Base-by-base conservation (phyloP, 2,329 filamentous ascomycete species). In the Aspergillus floridensis region DNA sequence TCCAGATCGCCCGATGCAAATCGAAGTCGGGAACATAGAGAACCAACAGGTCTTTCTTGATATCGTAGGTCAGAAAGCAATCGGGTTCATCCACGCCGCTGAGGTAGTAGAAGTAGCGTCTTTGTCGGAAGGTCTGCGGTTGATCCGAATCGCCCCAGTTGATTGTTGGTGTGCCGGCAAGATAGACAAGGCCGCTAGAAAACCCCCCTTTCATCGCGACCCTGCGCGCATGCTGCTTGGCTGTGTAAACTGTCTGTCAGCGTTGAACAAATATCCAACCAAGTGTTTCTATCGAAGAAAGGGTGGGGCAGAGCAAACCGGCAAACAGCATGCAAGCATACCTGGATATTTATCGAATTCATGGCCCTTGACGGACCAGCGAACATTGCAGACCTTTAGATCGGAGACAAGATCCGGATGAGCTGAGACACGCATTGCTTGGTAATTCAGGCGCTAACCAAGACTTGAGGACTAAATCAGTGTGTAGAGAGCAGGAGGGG, bases 11-110 rank as follows among this genome's bases (percentile, higher is more conserved):
- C 38, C 69, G 72, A 56, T 69, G 74, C n/a, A 77, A 84, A 64
- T 89, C 84, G 63, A 87, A 84, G 66, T 85, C 84, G 2, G 90
- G 89, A 51, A 93, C 86, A 83, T 89, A 95, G 29, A 93, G 83
- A 5, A 83, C 85, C 58, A 95, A 82, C 22, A 79, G 76, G 71
- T 93, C 88, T 11, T 77, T 76, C 32, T 74, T 72, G 61, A 86
- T 81, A 68, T 86, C 80, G 69, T 87, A 88, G 2, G 81, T 84
- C 46, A 87, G 66, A 58, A 80, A 76, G 65, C 82, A 86, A 64
- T 84, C 81, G 2, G 83, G 73, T 59, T 84, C 80, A 56, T 84
- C 76, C 22, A 78, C 73, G 58, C 84, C 84, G 58, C 79, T 82
- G 49, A 87, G 69, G 64, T 87, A 87, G 72, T 84, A 86, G 66